Base-by-base conservation (phyloP, 192 early-diverging fungal genomes). In the Coemansia sp. region DNA sequence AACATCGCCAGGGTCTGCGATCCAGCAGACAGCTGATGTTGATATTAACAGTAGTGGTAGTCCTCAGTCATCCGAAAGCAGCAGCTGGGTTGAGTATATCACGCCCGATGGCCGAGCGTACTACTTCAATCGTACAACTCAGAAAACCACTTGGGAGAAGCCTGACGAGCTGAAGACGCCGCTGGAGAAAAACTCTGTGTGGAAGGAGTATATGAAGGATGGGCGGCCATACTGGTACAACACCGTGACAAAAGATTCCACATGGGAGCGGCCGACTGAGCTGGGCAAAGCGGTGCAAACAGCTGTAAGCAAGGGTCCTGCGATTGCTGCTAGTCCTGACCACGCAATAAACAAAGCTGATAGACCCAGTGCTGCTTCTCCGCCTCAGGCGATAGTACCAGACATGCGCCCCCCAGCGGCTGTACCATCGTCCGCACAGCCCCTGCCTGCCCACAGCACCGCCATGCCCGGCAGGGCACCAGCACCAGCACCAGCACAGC, bases 141-240 rank as follows among this genome's bases (percentile, higher is more conserved):
- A 86, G 58, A 79, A 83, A 53, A 95, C 88, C 29, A 87, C 85
- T 2, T 98, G 96, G 96, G 92, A 98, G 52, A 97, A 96, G 70
- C 96, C 96, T 17, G 88, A 94, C 57, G 93, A 90, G 64, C 78
- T 96, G 6, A 91, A 92, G 70, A 90, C 93, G 2, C 83, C 86
- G 19, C 88, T 86, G 62, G 90, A 90, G 69, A 65, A 56, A 33
- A 55, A 67, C 10, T 74, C 80, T 5, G 77, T 76, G n/a, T 97
- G 95, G 95, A 94, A 94, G 65, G 92, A 94, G 68, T 93, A 90
- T 61, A 84, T 88, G 0, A 86, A 88, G 14, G 89, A 90, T 37
- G 86, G 87, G 5, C 87, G 89, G 8, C 85, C 88, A 47, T 98
- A 98, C 68, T 98, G 94, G 68, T 89, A 88, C 77, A 90, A 96